Base-by-base conservation (phyloP, 2,329 filamentous ascomycete species). In the Hypoxylon sp. region DNA sequence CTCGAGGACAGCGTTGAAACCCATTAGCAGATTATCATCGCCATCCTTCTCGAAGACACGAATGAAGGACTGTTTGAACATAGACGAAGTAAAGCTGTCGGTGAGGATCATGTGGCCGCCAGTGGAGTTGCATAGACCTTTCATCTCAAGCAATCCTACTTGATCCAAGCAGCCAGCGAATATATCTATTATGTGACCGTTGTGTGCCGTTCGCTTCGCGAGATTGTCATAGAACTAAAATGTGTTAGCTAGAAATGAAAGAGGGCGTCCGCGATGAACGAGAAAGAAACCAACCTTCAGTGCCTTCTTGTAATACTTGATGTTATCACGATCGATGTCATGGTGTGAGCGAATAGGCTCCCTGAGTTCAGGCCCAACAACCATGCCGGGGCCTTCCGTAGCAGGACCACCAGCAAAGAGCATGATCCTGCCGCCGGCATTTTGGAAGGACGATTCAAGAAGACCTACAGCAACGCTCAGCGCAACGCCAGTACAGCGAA, bases 251-350 rank as follows among this genome's bases (percentile, higher is more conserved):
- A 7, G 3, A 45, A 41, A 28, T 28, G 21, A 7, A 36, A 38
- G 14, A 30, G 17, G 5, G 28, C 36, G 65, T n/a, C 60, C 34
- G 36, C n/a, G 21, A 11, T 17, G 23, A n/a, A 21, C 7, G 10
- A 21, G 19, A 43, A 32, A 13, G 45, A 36, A 14, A 48, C 84
- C 64, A 80, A 93, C 92, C 89, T 98, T 99, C 55, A 98, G 82
- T 21, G 96, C 96, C 83, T 99, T 99, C 86, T 99, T 99, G 84
- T 97, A 98, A 82, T 98, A 98, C 81, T 99, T 99, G 83, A 97
- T 97, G 79, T 98, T 98, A 81, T 99, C 96, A 63, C 94, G 90
- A 79, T 99, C 96, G 80, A 99, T 99, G 76, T 99, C 96, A 81
- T 99, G 96, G 82, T 99, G 96, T 45, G 95, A 98, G 77, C 96